Evolutionary conservation across 108 stramenopile species (phyloP).

Genomic region (Cyclostephanos tholiformis): DNA sequence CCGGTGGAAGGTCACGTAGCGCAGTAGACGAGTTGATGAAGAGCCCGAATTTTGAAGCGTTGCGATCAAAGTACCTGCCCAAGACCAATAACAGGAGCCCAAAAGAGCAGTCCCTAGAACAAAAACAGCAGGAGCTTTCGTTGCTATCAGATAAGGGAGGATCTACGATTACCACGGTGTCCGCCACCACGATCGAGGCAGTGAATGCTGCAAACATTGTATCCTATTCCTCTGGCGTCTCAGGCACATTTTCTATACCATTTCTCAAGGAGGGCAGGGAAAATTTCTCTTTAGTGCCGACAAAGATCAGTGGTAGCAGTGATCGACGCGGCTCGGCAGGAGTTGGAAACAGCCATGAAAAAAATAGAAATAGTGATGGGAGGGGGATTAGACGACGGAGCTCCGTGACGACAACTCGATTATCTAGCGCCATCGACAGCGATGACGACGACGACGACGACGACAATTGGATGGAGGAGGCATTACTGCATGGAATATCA

Average conservation of each 20-base stretch:
- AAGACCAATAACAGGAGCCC: not conserved
- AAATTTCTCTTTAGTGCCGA: not conserved
- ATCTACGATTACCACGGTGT: not conserved
- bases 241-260: slow-evolving; percentile 25
- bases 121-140: not conserved
- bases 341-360: not conserved
- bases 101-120: not conserved
- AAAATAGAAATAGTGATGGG: not conserved
- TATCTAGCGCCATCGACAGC: slow-evolving; percentile 6
- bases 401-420: not conserved
- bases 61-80: not conserved
- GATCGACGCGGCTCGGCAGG: not conserved
- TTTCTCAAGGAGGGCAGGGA: slow-evolving; percentile 21
- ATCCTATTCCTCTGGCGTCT: not conserved
- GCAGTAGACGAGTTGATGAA: too few species aligned
- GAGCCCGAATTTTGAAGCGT: too few species aligned
- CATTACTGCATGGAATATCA: slow-evolving; percentile 22
- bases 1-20: too few species aligned
- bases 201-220: not conserved
- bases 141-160: not conserved
- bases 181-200: not conserved
- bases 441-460: slow-evolving; percentile 13
- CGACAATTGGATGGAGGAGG: slow-evolving; percentile 32
- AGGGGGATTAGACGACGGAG: not conserved
- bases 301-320: not conserved